Evolutionary conservation across 768 basidiomycete species (phyloP).

Genomic region (Sarcomyxa edulis): DNA sequence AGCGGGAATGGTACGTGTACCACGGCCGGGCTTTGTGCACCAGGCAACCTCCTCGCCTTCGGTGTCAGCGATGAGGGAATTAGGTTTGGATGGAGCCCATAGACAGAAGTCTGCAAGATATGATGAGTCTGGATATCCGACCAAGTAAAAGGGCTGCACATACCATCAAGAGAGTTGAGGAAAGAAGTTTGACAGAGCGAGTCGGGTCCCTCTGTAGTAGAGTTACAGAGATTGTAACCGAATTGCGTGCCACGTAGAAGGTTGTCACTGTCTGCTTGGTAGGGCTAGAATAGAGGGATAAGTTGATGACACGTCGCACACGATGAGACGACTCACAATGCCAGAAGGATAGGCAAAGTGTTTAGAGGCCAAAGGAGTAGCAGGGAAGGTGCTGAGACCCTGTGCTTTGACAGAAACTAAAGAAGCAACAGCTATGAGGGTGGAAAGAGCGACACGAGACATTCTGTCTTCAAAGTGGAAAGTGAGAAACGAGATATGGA

Average conservation of each 20-base stretch:
- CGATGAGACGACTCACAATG: constrained; percentile 28
- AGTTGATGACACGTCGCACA: neutral
- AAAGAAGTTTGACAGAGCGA: constrained; percentile 57
- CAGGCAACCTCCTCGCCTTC: constrained; percentile 73
- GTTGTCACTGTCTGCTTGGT: constrained; percentile 41
- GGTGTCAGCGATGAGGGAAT: constrained; percentile 55
- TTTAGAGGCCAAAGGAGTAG: constrained; percentile 42
- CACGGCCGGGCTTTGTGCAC: constrained; percentile 71
- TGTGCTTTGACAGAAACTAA: constrained; percentile 24
- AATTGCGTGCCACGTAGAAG: constrained; percentile 45
- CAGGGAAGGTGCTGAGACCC: constrained; percentile 27
- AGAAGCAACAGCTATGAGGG: constrained; percentile 25
- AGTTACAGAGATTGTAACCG: constrained; percentile 60
- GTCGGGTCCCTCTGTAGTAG: constrained; percentile 46
- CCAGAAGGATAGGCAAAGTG: constrained; percentile 36
- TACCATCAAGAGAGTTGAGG: constrained; percentile 49
- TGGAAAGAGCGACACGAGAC: constrained; percentile 41
- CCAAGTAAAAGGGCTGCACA: constrained; percentile 3
- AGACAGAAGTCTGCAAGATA: constrained; percentile 60
- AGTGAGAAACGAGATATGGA: too few relatives aligned
- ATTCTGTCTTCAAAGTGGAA: too few relatives aligned
- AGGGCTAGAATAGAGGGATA: constrained; percentile 33
- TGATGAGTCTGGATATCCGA: neutral
- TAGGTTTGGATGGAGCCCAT: constrained; percentile 48
- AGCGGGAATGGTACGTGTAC: constrained; percentile 66